Evolutionary conservation across 2,329 filamentous ascomycete species (phyloP).

Genomic region (Didymella sp.): DNA sequence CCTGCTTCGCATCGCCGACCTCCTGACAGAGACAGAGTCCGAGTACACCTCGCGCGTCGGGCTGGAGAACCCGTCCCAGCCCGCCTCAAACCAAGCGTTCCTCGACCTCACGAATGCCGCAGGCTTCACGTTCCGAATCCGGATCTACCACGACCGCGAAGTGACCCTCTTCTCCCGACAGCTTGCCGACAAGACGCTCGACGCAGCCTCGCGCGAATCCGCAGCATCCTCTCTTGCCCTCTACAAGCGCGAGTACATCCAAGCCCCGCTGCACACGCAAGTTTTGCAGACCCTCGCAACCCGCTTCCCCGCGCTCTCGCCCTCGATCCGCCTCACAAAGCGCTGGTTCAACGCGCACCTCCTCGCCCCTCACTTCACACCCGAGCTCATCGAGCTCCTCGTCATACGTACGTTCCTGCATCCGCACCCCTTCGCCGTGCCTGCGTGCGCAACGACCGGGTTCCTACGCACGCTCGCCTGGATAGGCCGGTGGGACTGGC

Average conservation of each 20-base stretch:
- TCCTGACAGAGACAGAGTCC: constrained; percentile 69
- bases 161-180: constrained; percentile 79
- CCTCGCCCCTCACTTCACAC: constrained; percentile 74
- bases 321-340: constrained; percentile 84
- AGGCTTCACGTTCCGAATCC: constrained; percentile 78
- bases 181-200: constrained; percentile 74
- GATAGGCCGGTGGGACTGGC: constrained; percentile 91
- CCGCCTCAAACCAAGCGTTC: constrained; percentile 78
- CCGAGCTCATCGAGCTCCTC: constrained; percentile 85
- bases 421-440: constrained; percentile 79
- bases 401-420: constrained; percentile 79
- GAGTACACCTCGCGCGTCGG: constrained; percentile 74
- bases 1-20: constrained; percentile 72
- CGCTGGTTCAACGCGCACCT: constrained; percentile 89
- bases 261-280: constrained; percentile 80
- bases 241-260: constrained; percentile 74
- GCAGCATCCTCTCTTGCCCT: constrained; percentile 72
- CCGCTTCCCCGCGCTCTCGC: constrained; percentile 78
- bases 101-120: constrained; percentile 79
- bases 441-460: constrained; percentile 77
- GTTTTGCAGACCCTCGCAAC: constrained; percentile 81
- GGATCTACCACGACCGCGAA: constrained; percentile 89
- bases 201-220: constrained; percentile 70
- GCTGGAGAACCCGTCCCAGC: constrained; percentile 75
- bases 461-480: constrained; percentile 82